Evolutionary conservation across 2,329 filamentous ascomycete genomes (phyloP).

Genomic region (Atkinsonella texensis): DNA sequence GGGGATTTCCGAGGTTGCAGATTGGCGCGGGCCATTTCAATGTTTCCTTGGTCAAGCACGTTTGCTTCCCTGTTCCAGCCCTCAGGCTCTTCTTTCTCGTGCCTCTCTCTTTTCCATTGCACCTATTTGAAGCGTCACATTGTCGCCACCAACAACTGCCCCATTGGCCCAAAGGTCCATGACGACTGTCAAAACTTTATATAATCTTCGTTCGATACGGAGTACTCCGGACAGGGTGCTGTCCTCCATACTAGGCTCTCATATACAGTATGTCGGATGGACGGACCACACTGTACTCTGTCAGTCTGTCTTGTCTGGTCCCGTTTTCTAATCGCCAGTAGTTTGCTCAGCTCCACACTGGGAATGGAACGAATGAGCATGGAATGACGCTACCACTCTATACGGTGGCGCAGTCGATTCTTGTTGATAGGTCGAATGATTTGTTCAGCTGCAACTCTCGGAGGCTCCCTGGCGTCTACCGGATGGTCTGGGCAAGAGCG

Average conservation of each 20-base stretch:
- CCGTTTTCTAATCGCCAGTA: too few species aligned
- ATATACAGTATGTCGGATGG: too few species aligned
- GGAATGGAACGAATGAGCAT: slow-evolving; percentile 1
- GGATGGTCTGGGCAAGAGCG: not conserved
- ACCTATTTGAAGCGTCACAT: not conserved
- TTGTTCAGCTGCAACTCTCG: not conserved
- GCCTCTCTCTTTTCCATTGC: not conserved
- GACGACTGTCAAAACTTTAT: not conserved
- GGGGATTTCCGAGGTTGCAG: not conserved
- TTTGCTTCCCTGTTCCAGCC: slow-evolving; percentile 1
- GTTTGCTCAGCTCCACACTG: not conserved
- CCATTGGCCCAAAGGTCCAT: not conserved
- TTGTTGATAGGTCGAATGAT: not conserved
- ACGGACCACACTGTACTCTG: not conserved
- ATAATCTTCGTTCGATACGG: too few species aligned
- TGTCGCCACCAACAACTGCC: slow-evolving; percentile 1
- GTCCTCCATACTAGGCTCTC: too few species aligned
- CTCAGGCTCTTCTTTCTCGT: not conserved
- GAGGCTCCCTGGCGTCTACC: not conserved
- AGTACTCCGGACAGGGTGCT: too few species aligned
- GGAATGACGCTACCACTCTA: slow-evolving; percentile 10
- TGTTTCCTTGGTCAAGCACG: not conserved
- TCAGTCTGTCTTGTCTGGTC: too few species aligned
- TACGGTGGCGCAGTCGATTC: slow-evolving; percentile 4
- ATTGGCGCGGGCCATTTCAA: not conserved